These are phyloP conservation scores for Hypoxylon trugodes DNA, from an alignment of 495 filamentous ascomycete genomes.

Conservation along the genomic window DNA sequence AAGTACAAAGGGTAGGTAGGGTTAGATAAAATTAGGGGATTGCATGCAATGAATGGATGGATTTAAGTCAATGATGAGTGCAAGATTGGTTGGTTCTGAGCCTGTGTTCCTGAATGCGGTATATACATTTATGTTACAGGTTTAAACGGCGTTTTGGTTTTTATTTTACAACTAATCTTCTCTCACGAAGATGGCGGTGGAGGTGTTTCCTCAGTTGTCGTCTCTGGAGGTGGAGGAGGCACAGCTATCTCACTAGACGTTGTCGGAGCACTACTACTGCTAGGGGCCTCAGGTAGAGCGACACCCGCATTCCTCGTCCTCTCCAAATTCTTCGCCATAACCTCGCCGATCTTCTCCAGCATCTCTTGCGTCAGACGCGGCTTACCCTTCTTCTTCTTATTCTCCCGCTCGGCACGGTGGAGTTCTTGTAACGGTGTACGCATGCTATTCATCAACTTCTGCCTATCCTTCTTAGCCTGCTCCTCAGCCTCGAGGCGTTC, in stretches of 20 bases:
- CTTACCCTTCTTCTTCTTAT: slow-evolving; percentile 55
- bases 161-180: slow-evolving; percentile 20
- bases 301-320: slow-evolving; percentile 43
- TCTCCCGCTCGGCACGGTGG: slow-evolving; percentile 53
- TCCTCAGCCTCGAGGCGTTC: slow-evolving; percentile 69
- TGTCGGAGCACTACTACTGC: not conserved
- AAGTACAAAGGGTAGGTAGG: not conserved
- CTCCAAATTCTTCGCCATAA: slow-evolving; percentile 66
- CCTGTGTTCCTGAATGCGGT: slow-evolving; percentile 24
- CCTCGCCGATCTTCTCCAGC: slow-evolving; percentile 70
- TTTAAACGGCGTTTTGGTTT: slow-evolving; percentile 21
- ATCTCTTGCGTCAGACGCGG: slow-evolving; percentile 65
- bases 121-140: slow-evolving; percentile 46
- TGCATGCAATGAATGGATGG: not conserved
- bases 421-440: slow-evolving; percentile 62
- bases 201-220: slow-evolving; percentile 6
- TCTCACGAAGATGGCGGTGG: slow-evolving; percentile 24
- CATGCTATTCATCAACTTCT: slow-evolving; percentile 63
- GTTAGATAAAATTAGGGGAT: slow-evolving; percentile 30
- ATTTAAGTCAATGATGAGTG: not conserved
- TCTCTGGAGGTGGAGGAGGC: not conserved
- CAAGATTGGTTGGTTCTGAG: not conserved
- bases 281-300: slow-evolving; percentile 28
- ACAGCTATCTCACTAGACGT: not conserved
- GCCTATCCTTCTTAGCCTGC: slow-evolving; percentile 62